Evolutionary conservation across 202 grass and related monocot genomes (phyloP).

Genomic region (Musa balbisiana): DNA sequence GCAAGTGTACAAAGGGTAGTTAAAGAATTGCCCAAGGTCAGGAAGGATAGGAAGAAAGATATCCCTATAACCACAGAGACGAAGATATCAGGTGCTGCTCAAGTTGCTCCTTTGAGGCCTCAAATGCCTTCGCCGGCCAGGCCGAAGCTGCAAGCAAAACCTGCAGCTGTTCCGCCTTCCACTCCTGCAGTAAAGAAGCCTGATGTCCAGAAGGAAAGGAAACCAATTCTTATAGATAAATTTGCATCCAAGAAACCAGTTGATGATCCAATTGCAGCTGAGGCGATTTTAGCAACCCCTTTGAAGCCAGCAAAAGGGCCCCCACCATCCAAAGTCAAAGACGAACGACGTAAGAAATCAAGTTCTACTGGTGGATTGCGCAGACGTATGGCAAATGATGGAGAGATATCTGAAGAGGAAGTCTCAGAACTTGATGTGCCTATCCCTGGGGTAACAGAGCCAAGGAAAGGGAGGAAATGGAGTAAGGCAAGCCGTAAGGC

Average conservation of each 20-base stretch:
- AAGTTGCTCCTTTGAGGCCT: conserved; percentile 31
- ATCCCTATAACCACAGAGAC: background rate
- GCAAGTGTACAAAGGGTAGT: conserved; percentile 48
- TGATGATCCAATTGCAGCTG: conserved; percentile 54
- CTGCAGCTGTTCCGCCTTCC: conserved; percentile 49
- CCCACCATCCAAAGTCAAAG: conserved; percentile 46
- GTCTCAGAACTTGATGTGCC: conserved; percentile 33
- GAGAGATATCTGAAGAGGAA: conserved; percentile 46
- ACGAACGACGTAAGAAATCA: conserved; percentile 53
- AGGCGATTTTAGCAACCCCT: conserved; percentile 35
- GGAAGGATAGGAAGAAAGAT: conserved; percentile 12
- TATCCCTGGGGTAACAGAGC: conserved; percentile 41
- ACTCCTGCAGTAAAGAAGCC: conserved; percentile 23
- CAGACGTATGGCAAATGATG: conserved; percentile 35
- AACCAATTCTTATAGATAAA: conserved; percentile 88
- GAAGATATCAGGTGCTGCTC: conserved; percentile 24
- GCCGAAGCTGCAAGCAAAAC: conserved; percentile 54
- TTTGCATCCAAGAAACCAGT: conserved; percentile 66
- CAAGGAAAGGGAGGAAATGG: conserved; percentile 68
- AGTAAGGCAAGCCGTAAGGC: conserved; percentile 72
- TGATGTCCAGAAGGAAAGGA: conserved; percentile 47
- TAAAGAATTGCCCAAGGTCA: conserved; percentile 45
- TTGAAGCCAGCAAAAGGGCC: conserved; percentile 44
- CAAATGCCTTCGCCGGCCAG: conserved; percentile 24
- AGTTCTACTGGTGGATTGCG: conserved; percentile 34